phyloP scores from a whole-genome alignment of 1,139 yeast species.

The Sugiyamaella neomexicana region DNA sequence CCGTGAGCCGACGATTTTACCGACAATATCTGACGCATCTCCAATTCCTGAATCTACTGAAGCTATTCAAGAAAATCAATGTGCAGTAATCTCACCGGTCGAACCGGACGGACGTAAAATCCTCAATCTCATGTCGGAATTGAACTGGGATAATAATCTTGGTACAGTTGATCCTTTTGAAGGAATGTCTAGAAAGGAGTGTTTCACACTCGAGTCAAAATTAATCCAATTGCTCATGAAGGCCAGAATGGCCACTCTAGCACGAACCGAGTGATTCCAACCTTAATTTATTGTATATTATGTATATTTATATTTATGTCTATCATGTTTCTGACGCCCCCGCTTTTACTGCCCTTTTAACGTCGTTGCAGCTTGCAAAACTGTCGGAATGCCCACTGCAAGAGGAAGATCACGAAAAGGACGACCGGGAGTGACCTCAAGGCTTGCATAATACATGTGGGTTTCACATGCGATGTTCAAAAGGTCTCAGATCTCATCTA shows the following conservation, averaged over 20 bases:
- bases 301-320: slow-evolving; percentile 2
- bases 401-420: no score
- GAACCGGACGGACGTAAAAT: slow-evolving; percentile 2
- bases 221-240: slow-evolving; percentile 15
- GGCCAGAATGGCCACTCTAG: slow-evolving; percentile 14
- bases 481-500: no score
- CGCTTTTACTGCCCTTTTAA: no score
- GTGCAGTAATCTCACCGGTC: background rate
- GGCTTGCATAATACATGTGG: no score
- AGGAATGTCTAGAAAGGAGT: slow-evolving; percentile 14
- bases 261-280: background rate
- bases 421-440: no score
- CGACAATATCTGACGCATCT: no score
- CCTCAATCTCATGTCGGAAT: background rate
- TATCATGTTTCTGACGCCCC: slow-evolving; percentile 2
- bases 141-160: slow-evolving; percentile 5
- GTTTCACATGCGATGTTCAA: no score
- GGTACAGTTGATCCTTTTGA: slow-evolving; percentile 9
- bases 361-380: no score
- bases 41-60: no score
- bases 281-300: slow-evolving; percentile 9
- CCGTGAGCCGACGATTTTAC: no score
- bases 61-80: no score
- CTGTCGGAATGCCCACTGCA: no score
- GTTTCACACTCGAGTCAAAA: slow-evolving; percentile 17